Conservation (phyloP, 2,329 filamentous ascomycete species). For the Hymenoscyphus repandus region DNA sequence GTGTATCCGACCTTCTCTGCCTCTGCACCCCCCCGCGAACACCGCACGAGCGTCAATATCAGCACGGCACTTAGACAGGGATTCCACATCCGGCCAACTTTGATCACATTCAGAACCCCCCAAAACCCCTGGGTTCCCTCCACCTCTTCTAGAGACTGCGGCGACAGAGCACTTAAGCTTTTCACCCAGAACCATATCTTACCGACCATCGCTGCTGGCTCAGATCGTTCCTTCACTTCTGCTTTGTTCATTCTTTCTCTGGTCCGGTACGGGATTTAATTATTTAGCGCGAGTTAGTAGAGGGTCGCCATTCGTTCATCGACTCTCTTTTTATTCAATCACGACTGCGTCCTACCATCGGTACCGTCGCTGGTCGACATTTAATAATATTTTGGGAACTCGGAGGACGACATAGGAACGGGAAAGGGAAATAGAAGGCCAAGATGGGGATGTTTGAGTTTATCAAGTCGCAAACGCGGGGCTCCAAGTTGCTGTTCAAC, state of each 20-base stretch:
- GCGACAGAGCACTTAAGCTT: constrained; percentile 42
- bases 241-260: constrained; percentile 32
- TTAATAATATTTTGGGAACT: constrained; percentile 29
- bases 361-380: constrained; percentile 53
- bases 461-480: constrained; percentile 60
- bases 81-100: constrained; percentile 8
- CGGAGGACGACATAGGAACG: not conserved
- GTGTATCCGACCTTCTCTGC: constrained; percentile 19
- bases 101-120: constrained; percentile 27
- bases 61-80: constrained; percentile 9
- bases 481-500: constrained; percentile 72
- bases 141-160: constrained; percentile 25
- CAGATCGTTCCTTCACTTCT: constrained; percentile 48
- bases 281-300: constrained; percentile 18
- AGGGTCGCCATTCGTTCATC: constrained; percentile 24
- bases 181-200: constrained; percentile 39
- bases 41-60: constrained; percentile 20
- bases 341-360: constrained; percentile 23
- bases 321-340: constrained; percentile 23
- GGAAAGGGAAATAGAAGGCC: constrained; percentile 8
- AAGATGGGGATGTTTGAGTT: constrained; percentile 24
- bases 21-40: constrained; percentile 14
- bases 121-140: constrained; percentile 30
- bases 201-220: constrained; percentile 51
- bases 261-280: constrained; percentile 27